phyloP scores from a whole-genome alignment of 345 rosid genomes.

The Populus tremula region DNA sequence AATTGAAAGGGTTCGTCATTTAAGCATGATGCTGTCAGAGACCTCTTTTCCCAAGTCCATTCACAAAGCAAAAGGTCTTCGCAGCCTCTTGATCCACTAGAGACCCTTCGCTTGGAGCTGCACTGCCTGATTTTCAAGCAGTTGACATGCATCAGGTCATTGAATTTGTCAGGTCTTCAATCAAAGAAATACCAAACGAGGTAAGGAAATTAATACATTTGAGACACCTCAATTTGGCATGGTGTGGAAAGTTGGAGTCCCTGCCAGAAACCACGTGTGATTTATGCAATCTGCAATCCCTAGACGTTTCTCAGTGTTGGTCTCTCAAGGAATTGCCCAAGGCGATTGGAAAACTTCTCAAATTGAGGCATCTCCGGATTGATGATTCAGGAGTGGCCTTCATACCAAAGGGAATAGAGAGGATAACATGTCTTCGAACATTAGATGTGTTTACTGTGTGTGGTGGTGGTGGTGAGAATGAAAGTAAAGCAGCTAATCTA shows the following conservation, averaged over 20 bases:
- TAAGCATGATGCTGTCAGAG: not conserved
- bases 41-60: not conserved
- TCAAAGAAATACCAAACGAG: not conserved
- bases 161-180: not conserved
- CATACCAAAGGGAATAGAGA: constrained; percentile 19
- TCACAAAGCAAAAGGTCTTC: not conserved
- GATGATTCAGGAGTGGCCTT: fast-evolving
- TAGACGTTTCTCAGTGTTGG: not conserved
- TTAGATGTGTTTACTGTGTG: not conserved
- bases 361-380: not conserved
- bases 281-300: constrained; percentile 5
- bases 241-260: too few species aligned
- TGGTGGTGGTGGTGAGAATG: not conserved
- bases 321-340: not conserved
- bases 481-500: constrained; percentile 1
- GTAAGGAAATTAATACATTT: not conserved
- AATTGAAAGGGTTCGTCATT: too few species aligned
- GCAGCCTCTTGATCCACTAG: not conserved
- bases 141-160: not conserved
- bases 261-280: constrained; percentile 13
- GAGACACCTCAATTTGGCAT: constrained; percentile 16
- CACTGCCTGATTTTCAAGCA: not conserved
- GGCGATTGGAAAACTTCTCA: constrained; percentile 2
- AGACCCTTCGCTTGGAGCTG: too few species aligned
- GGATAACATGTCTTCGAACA: constrained; percentile 6